phyloP scores from a whole-genome alignment of 306 rosid genomes.

The Glycine latifolia region DNA sequence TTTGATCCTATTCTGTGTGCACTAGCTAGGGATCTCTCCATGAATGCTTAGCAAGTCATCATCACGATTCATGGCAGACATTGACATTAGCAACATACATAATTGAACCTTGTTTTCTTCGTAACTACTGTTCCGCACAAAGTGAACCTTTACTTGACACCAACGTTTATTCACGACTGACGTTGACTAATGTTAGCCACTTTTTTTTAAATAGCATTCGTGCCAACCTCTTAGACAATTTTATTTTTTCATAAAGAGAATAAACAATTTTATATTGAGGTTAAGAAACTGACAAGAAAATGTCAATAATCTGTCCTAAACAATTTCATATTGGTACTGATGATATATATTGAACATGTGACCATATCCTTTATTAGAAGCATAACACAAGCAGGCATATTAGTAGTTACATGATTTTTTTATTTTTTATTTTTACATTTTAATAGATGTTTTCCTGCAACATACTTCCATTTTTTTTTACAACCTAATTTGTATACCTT shows the following conservation, averaged over 20 bases:
- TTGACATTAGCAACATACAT: slow-evolving; percentile 36
- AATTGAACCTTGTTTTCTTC: slow-evolving; percentile 15
- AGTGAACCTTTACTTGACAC: slow-evolving; percentile 24
- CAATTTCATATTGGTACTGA: no score
- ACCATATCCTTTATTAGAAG: neutral
- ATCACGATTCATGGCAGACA: slow-evolving; percentile 45
- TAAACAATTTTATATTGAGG: neutral
- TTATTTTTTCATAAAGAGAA: slow-evolving; percentile 13
- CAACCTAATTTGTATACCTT: no score
- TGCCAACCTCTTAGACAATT: no score
- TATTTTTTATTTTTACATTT: no score
- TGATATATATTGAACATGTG: no score
- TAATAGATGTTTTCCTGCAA: no score
- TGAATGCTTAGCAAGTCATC: slow-evolving; percentile 11
- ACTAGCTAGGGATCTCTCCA: neutral
- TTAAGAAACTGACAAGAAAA: neutral
- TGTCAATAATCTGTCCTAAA: no score
- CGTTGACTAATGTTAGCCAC: slow-evolving; percentile 5
- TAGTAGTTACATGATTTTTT: no score
- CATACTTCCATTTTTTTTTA: no score
- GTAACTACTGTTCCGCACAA: neutral
- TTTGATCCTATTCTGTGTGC: neutral
- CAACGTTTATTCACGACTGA: slow-evolving; percentile 42
- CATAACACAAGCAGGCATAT: no score
- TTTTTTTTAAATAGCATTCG: no score